These are phyloP conservation scores for Mytilinidion resinicola DNA, from an alignment of 495 filamentous ascomycete species.

Conservation along the genomic window DNA sequence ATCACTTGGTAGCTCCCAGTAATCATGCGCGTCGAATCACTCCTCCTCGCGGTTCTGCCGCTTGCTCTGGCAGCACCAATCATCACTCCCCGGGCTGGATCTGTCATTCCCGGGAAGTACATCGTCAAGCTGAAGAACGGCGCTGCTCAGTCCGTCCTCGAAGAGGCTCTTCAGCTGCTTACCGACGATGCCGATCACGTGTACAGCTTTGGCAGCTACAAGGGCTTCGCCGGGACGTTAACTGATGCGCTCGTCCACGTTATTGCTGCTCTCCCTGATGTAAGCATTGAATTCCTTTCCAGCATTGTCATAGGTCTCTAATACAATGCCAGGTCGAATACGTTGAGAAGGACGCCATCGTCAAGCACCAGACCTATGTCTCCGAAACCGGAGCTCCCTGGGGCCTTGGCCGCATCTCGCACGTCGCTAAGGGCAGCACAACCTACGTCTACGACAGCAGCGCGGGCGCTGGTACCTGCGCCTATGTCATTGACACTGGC, in stretches of 20 bases:
- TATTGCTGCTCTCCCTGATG: constrained; percentile 11
- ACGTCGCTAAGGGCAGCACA: constrained; percentile 12
- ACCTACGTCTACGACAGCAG: constrained; percentile 24
- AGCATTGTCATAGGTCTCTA: not conserved
- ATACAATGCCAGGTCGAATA: constrained; percentile 23
- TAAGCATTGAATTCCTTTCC: constrained; percentile 6
- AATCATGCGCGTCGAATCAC: not conserved
- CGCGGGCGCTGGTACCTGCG: constrained; percentile 27
- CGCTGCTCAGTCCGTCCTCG: constrained; percentile 5
- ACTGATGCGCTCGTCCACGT: constrained; percentile 7
- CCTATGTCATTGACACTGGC: constrained; percentile 29
- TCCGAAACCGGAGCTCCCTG: constrained; percentile 24
- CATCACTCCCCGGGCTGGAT: constrained; percentile 17
- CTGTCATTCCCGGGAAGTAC: constrained; percentile 27
- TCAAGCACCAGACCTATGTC: constrained; percentile 11
- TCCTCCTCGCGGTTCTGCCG: constrained; percentile 21
- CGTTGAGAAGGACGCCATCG: constrained; percentile 25
- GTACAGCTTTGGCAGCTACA: constrained; percentile 26
- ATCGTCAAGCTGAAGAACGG: constrained; percentile 28
- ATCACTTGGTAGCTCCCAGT: not conserved
- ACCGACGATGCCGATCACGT: constrained; percentile 20
- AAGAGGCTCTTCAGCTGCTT: constrained; percentile 15
- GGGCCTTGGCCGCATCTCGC: constrained; percentile 30
- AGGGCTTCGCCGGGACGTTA: constrained; percentile 21
- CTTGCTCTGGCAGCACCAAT: constrained; percentile 27